A percentile compares a stretch with the other conserved stretches of the same genome.
Evolutionary conservation across 1,139 yeast species (phyloP).

Genomic region (Pichia sp.): DNA sequence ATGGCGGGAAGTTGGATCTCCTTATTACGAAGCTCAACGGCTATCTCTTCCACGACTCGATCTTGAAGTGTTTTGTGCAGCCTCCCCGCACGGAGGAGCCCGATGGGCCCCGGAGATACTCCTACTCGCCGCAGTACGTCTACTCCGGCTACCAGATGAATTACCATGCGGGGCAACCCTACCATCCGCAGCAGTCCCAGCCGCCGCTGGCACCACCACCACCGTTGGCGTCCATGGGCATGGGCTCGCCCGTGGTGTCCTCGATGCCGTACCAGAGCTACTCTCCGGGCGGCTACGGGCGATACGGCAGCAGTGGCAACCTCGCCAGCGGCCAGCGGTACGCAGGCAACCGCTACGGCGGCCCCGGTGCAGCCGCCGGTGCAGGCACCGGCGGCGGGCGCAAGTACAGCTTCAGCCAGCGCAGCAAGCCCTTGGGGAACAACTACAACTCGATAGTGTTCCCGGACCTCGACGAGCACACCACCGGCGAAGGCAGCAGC

Average conservation of each 20-base stretch:
- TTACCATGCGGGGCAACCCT: too few relatives aligned
- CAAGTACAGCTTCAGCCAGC: neutral
- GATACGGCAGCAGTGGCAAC: neutral
- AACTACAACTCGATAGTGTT: conserved; percentile 28
- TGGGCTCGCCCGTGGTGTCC: neutral
- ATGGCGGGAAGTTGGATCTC: conserved; percentile 6
- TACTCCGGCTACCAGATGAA: neutral
- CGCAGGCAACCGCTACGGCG: neutral
- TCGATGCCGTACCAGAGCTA: neutral
- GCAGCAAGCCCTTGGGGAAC: conserved; percentile 20
- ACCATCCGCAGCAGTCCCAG: neutral
- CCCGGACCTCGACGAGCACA: conserved; percentile 24
- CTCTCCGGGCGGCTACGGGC: neutral
- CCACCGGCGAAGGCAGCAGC: neutral
- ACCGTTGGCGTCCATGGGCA: too few relatives aligned
- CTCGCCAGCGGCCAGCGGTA: neutral
- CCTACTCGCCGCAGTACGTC: neutral
- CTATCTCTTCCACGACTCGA: conserved; percentile 17
- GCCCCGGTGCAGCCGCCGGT: neutral
- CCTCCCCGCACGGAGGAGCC: conserved; percentile 4
- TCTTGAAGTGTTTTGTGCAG: conserved; percentile 19
- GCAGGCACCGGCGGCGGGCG: neutral
- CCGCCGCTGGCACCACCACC: neutral
- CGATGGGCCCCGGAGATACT: neutral
- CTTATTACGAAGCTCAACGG: conserved; percentile 21